Evolutionary conservation across 371 early-diverging fungal genomes (phyloP).

Genomic region (Syncephalastrum sp.): DNA sequence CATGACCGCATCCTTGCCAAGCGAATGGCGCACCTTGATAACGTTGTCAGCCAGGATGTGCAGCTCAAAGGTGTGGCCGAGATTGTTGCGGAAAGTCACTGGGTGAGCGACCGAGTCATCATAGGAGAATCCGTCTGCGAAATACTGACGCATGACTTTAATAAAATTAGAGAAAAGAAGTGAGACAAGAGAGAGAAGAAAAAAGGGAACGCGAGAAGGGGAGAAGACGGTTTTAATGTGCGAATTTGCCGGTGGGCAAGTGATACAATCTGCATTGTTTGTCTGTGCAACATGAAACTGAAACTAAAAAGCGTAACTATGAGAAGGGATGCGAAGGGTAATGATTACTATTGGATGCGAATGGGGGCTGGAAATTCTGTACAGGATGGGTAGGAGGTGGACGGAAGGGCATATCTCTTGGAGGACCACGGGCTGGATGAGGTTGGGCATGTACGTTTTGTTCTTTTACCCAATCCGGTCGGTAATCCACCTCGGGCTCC

Average conservation of each 20-base stretch:
- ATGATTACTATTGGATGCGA: no score
- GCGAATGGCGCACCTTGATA: slow-evolving; percentile 17
- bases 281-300: no score
- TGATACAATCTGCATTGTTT: no score
- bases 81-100: slow-evolving; percentile 22
- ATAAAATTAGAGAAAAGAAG: slow-evolving; percentile 3
- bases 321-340: no score
- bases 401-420: no score
- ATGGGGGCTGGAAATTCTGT: no score
- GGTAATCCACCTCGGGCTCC: slow-evolving; percentile 45
- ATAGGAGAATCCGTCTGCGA: slow-evolving; percentile 24
- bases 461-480: slow-evolving; percentile 41
- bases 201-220: slow-evolving; percentile 9
- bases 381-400: no score
- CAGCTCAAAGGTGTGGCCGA: slow-evolving; percentile 21
- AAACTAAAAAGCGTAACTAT: no score
- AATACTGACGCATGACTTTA: slow-evolving; percentile 27
- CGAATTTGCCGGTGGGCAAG: no score
- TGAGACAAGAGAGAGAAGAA: slow-evolving; percentile 11
- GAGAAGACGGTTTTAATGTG: not conserved
- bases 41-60: slow-evolving; percentile 17
- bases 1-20: not conserved
- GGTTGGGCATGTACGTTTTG: slow-evolving; percentile 2
- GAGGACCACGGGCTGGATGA: no score
- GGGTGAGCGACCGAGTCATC: slow-evolving; percentile 22